Conservation (phyloP, 345 rosid species). For the Ceriops zippeliana region DNA sequence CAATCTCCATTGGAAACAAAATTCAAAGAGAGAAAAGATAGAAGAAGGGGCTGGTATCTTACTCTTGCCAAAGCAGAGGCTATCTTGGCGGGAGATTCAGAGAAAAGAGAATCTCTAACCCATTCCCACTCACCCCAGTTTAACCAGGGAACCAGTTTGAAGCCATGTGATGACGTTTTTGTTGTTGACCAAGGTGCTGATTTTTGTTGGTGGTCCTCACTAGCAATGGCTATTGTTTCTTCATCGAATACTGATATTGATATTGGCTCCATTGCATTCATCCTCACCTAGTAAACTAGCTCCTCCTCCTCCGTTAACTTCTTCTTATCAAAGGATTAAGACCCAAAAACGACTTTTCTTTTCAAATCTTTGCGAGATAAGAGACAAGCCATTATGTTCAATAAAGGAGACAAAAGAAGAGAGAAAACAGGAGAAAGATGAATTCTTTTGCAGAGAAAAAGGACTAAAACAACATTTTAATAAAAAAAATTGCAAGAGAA, state of each 20-base stretch:
- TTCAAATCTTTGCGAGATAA: too few relatives aligned
- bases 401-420: background rate
- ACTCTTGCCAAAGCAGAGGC: constrained; percentile 67
- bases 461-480: too few relatives aligned
- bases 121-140: constrained; percentile 90
- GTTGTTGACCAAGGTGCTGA: too few relatives aligned
- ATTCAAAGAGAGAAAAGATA: background rate
- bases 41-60: constrained; percentile 10
- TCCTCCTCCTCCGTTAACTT: background rate
- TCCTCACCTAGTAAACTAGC: background rate
- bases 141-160: constrained; percentile 83
- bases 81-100: constrained; percentile 49
- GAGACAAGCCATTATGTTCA: too few relatives aligned
- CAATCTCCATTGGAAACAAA: background rate
- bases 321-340: too few relatives aligned
- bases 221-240: constrained; percentile 32
- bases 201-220: constrained; percentile 14
- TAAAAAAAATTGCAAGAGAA: too few relatives aligned
- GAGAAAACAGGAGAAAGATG: too few relatives aligned
- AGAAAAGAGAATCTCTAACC: constrained; percentile 76
- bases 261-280: constrained; percentile 32
- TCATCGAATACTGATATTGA: constrained; percentile 33
- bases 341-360: too few relatives aligned
- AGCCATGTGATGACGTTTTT: constrained; percentile 27
- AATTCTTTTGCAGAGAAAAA: too few relatives aligned